phyloP scores from a whole-genome alignment of 2,329 filamentous ascomycete genomes.

The Ilyonectria mors-panacis region DNA sequence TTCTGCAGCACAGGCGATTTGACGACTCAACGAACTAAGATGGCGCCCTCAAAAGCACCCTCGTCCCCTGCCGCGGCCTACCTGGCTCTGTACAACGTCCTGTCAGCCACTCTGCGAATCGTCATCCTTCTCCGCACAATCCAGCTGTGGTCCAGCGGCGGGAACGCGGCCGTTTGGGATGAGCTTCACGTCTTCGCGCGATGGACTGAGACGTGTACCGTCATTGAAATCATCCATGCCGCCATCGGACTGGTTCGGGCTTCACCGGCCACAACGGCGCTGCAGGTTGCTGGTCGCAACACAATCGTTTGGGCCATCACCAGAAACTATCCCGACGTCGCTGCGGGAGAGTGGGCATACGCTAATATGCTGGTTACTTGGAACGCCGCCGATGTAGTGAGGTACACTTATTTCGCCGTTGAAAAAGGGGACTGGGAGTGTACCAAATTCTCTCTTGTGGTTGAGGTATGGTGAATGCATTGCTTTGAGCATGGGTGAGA shows the following conservation, averaged over 20 bases:
- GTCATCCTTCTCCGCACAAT: constrained; percentile 26
- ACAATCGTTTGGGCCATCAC: constrained; percentile 45
- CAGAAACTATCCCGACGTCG: constrained; percentile 40
- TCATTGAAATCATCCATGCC: constrained; percentile 35
- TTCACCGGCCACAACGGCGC: constrained; percentile 34
- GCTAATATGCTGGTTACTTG: constrained; percentile 40
- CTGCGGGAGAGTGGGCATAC: constrained; percentile 31
- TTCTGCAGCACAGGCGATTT: not conserved
- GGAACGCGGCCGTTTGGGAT: constrained; percentile 36
- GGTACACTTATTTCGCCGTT: constrained; percentile 40
- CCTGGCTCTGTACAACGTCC: constrained; percentile 35
- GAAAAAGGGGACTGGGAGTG: constrained; percentile 27
- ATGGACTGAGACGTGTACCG: constrained; percentile 40
- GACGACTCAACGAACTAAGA: not conserved
- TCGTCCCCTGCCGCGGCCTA: constrained; percentile 12
- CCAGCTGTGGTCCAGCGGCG: constrained; percentile 27
- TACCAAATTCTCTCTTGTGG: constrained; percentile 31
- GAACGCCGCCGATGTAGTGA: constrained; percentile 39
- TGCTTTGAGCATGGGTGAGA: not conserved
- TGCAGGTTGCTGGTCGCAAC: constrained; percentile 42
- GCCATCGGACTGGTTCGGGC: constrained; percentile 35
- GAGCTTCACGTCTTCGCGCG: constrained; percentile 32
- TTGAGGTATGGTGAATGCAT: constrained; percentile 30
- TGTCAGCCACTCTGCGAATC: constrained; percentile 29
- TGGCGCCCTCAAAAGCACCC: not conserved